Base-by-base conservation (phyloP, 768 basidiomycete genomes). In the Trametes maxima region DNA sequence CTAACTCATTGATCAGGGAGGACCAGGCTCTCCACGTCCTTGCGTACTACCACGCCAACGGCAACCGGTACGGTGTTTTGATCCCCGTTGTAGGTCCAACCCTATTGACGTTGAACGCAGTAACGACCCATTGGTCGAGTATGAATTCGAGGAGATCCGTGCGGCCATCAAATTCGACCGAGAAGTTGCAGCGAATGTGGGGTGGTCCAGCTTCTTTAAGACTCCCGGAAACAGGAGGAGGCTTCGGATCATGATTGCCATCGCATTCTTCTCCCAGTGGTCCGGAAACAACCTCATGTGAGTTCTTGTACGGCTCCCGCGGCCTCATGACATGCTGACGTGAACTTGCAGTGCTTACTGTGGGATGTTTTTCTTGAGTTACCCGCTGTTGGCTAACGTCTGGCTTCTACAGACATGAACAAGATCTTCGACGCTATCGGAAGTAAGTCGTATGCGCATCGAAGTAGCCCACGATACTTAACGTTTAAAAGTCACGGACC, bases 111-210 rank as follows among this genome's bases (percentile, higher is more conserved):
- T 14, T 25, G 13, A 7, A 7, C 12, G 21, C 52, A 59, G 70
- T 50, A 60, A 79, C 22, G 83, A 87, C 66, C 80, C 85, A 1
- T 77, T 85, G 1, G 84, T 87, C 1, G 76, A 81, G 63, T 85
- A 81, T 68, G 85, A 86, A 68, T 86, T 83, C 64, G 78, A 82
- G 64, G 86, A 88, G 72, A 88, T 89, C 75, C 85, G 83, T 68
- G 78, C 82, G 24, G 84, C 84, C 6, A 70, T 81, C 40, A 28
- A 36, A 45, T 64, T 64, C 36, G 63, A 64, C 52, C 25, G 45
- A 10, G 63, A 64, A 33, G 73, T 78, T n/a, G 75, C 76, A 24
- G 60, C 74, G 11, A 68, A 77, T 39, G 72, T 81, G 19, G 79
- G 80, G 21, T 86, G 79, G 80, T 42, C 65, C 35, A 74, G 64